phyloP scores from a whole-genome alignment of 2,329 filamentous ascomycete species.

The Periglandula ipomoeae region DNA sequence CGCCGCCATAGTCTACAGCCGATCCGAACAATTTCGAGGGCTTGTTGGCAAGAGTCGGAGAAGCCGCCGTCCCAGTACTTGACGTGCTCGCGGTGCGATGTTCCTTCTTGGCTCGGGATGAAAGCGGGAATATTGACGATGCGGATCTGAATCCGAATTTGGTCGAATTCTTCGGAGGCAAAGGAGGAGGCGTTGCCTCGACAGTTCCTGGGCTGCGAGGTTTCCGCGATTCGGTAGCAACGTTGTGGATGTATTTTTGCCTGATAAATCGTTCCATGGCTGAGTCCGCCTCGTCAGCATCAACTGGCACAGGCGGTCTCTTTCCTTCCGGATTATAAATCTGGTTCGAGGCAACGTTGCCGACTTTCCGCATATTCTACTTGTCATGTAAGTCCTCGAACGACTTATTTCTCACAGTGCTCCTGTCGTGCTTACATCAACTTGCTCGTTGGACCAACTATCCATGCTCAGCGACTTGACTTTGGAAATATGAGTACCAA shows the following conservation, averaged over 20 bases:
- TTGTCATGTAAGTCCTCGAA: too few relatives aligned
- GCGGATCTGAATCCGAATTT: slow-evolving; percentile 48
- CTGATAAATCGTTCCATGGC: slow-evolving; percentile 94
- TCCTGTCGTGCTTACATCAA: slow-evolving; percentile 76
- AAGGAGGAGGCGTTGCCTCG: slow-evolving; percentile 48
- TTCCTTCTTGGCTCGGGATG: slow-evolving; percentile 51
- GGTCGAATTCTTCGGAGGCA: slow-evolving; percentile 57
- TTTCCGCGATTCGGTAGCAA: slow-evolving; percentile 26
- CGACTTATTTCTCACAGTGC: too few relatives aligned
- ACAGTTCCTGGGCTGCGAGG: slow-evolving; percentile 42
- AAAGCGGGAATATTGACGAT: slow-evolving; percentile 60
- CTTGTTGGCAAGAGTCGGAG: slow-evolving; percentile 46
- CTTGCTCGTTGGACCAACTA: slow-evolving; percentile 90
- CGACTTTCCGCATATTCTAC: slow-evolving; percentile 88
- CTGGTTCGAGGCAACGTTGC: slow-evolving; percentile 79
- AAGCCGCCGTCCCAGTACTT: slow-evolving; percentile 14
- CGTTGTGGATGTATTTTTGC: slow-evolving; percentile 74
- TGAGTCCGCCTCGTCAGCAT: slow-evolving; percentile 84
- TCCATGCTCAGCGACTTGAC: slow-evolving; percentile 99
- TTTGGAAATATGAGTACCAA: slow-evolving; percentile 96
- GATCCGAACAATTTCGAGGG: slow-evolving; percentile 61
- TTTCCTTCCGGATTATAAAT: slow-evolving; percentile 81
- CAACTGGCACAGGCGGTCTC: slow-evolving; percentile 75
- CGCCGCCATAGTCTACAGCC: slow-evolving; percentile 45
- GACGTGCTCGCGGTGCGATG: slow-evolving; percentile 22